phyloP scores from a whole-genome alignment of 805 yeast genomes.

The Maudiozyma serrabonitensis region DNA sequence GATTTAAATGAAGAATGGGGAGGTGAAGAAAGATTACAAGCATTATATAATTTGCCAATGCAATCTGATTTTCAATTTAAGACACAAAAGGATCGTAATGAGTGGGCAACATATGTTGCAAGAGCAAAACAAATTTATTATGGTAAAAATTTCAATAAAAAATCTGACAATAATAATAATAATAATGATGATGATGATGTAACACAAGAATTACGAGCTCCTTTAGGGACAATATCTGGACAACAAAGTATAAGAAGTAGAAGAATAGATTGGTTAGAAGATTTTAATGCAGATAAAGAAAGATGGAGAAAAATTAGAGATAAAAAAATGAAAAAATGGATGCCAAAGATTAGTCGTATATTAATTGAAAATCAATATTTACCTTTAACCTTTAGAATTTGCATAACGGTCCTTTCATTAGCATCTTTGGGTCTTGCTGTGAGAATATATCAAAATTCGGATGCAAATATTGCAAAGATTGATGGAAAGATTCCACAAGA shows the following conservation, averaged over 20 bases:
- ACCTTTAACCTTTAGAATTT: conserved; percentile 63
- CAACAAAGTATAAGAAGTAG: conserved; percentile 1
- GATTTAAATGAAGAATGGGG: conserved; percentile 54
- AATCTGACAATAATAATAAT: neutral
- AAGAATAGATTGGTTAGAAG: conserved; percentile 17
- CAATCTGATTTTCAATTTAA: conserved; percentile 21
- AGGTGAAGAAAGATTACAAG: conserved; percentile 55
- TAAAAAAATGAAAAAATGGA: conserved; percentile 53
- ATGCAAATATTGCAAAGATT: conserved; percentile 5
- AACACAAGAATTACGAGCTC: neutral
- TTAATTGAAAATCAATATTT: conserved; percentile 69
- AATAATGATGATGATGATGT: neutral
- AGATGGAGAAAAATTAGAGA: conserved; percentile 29
- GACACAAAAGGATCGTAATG: conserved; percentile 20
- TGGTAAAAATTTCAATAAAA: neutral
- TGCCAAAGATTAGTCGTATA: conserved; percentile 48
- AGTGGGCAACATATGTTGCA: conserved; percentile 23
- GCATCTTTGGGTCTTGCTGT: conserved; percentile 67
- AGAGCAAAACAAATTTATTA: conserved; percentile 24
- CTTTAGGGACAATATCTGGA: neutral
- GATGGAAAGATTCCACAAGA: conserved; percentile 46
- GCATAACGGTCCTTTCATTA: conserved; percentile 48
- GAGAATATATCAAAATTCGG: conserved; percentile 39
- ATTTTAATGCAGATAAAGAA: conserved; percentile 20
- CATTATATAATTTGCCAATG: conserved; percentile 33